These are phyloP conservation scores for Trapa bicornis DNA, from an alignment of 345 rosid genomes.

Conservation along the genomic window DNA sequence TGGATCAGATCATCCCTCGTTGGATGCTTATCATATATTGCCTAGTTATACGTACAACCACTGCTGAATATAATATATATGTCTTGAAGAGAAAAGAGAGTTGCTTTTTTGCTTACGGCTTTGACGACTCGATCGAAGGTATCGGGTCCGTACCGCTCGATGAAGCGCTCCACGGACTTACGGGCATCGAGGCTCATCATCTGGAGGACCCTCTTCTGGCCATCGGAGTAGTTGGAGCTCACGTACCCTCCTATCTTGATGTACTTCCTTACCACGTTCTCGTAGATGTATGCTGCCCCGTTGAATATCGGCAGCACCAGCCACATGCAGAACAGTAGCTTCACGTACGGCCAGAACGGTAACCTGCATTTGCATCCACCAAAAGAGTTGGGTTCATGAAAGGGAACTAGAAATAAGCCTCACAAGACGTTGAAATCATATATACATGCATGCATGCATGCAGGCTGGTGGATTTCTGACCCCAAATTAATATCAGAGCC, in stretches of 20 bases:
- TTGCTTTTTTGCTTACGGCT: conserved; percentile 32
- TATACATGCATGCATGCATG: too few relatives aligned
- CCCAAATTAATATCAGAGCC: too few relatives aligned
- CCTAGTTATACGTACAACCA: too few relatives aligned
- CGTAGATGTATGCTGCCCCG: conserved; percentile 80
- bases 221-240: conserved; percentile 30
- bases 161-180: conserved; percentile 51
- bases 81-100: background rate
- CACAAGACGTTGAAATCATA: too few relatives aligned
- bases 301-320: conserved; percentile 74
- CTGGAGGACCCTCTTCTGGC: conserved; percentile 61
- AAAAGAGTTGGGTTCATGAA: background rate
- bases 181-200: conserved; percentile 90
- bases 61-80: too few relatives aligned
- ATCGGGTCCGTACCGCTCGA: conserved; percentile 67
- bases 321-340: conserved; percentile 72
- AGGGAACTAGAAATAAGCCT: background rate
- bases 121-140: conserved; percentile 60
- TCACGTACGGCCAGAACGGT: conserved; percentile 80
- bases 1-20: background rate
- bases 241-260: conserved; percentile 41
- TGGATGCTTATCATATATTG: background rate
- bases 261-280: conserved; percentile 45
- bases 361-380: conserved; percentile 27
- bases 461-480: too few relatives aligned